These are phyloP conservation scores for Trichoderma hamatum DNA, from an alignment of 2,329 filamentous ascomycete species.

Conservation along the genomic window DNA sequence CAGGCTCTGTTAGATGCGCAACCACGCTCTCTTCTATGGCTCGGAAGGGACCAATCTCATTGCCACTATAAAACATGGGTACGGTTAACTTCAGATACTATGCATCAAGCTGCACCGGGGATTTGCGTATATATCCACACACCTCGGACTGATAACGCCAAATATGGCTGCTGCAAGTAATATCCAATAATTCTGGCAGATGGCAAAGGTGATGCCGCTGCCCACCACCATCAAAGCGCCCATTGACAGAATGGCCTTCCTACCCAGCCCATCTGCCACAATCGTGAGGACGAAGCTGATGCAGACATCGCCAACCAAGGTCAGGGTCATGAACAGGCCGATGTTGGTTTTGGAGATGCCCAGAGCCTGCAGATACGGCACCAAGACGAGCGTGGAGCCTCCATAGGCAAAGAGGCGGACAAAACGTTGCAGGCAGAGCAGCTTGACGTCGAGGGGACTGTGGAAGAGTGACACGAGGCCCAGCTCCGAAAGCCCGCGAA, in stretches of 20 bases:
- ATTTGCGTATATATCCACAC: neutral
- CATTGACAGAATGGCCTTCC: slow-evolving; percentile 54
- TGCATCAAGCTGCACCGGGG: neutral
- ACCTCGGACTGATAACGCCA: slow-evolving; percentile 61
- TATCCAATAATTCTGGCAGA: slow-evolving; percentile 58
- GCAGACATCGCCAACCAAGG: slow-evolving; percentile 60
- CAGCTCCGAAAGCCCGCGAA: slow-evolving; percentile 32
- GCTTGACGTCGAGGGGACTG: slow-evolving; percentile 51
- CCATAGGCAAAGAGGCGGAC: slow-evolving; percentile 67
- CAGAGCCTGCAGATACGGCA: slow-evolving; percentile 56
- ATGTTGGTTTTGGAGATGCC: slow-evolving; percentile 54
- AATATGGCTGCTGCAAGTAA: slow-evolving; percentile 60
- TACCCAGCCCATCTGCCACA: slow-evolving; percentile 60
- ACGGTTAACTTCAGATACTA: neutral
- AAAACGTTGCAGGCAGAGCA: slow-evolving; percentile 62
- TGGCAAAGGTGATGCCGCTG: slow-evolving; percentile 60
- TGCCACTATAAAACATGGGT: slow-evolving; percentile 49
- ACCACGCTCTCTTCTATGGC: slow-evolving; percentile 64
- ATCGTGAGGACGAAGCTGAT: slow-evolving; percentile 63
- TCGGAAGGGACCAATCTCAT: slow-evolving; percentile 65
- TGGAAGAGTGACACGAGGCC: slow-evolving; percentile 35
- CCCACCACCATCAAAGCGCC: slow-evolving; percentile 59
- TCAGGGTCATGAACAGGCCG: slow-evolving; percentile 68
- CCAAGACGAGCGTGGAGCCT: slow-evolving; percentile 59
- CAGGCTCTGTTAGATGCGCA: slow-evolving; percentile 55